Evolutionary conservation across 345 rosid species (phyloP).

Genomic region (Cochlearia excelsa): DNA sequence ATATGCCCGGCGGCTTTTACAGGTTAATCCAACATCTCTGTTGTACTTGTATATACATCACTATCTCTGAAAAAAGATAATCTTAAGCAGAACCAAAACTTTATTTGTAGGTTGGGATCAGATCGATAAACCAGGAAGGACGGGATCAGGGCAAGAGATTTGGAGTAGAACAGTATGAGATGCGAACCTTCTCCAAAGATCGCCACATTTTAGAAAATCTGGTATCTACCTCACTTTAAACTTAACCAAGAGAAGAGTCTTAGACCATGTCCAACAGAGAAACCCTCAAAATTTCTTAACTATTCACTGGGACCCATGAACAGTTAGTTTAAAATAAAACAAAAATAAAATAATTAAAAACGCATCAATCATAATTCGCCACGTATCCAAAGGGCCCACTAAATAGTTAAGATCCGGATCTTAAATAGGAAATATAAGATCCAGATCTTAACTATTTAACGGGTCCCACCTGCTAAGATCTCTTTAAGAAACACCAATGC

Average conservation of each 20-base stretch:
- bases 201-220: conserved; percentile 70
- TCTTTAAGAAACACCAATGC: too few species aligned
- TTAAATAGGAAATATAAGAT: too few species aligned
- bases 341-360: too few species aligned
- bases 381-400: too few species aligned
- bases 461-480: too few species aligned
- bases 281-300: too few species aligned
- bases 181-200: conserved; percentile 88
- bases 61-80: neutral
- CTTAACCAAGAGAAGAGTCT: neutral
- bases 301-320: too few species aligned
- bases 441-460: too few species aligned
- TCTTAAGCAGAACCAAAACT: neutral
- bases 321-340: too few species aligned
- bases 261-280: too few species aligned
- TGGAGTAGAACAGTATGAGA: conserved; percentile 94
- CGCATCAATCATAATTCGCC: too few species aligned
- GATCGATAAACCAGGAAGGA: conserved; percentile 87
- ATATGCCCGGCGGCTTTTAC: conserved; percentile 81
- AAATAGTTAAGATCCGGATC: too few species aligned
- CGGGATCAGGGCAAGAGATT: conserved; percentile 87
- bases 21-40: conserved; percentile 41
- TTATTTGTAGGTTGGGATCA: conserved; percentile 70
- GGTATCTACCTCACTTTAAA: conserved; percentile 37
- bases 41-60: conserved; percentile 28